A percentile compares a stretch with the other conserved stretches of the same genome.
Evolutionary conservation across 345 rosid genomes (phyloP).

Genomic region (Triadica sebifera): DNA sequence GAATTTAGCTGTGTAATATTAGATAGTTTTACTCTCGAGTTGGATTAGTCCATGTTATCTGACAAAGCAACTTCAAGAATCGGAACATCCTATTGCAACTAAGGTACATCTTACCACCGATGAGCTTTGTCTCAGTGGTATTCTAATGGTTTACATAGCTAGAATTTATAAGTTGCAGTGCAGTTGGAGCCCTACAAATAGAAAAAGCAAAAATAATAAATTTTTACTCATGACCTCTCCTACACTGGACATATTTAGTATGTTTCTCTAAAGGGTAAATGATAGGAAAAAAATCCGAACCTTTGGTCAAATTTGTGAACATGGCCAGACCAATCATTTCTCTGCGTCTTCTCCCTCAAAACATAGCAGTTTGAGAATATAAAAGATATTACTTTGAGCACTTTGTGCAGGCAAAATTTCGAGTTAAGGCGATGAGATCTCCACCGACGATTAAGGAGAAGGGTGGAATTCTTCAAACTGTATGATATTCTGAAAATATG

Average conservation of each 20-base stretch:
- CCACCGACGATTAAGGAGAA: constrained; percentile 20
- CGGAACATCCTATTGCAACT: not conserved
- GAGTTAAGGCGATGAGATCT: constrained; percentile 64
- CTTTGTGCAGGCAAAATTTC: constrained; percentile 57
- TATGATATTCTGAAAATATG: constrained; percentile 24
- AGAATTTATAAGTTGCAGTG: too few relatives aligned
- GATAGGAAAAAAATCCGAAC: not conserved
- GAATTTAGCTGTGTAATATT: not conserved
- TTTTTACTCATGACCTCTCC: too few relatives aligned
- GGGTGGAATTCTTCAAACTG: constrained; percentile 52
- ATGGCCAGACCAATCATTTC: not conserved
- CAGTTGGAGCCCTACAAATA: too few relatives aligned
- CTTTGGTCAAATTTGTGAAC: not conserved
- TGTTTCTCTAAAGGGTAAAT: not conserved
- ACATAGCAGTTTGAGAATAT: not conserved
- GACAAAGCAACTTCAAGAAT: not conserved
- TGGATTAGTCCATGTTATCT: too few relatives aligned
- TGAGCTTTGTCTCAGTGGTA: too few relatives aligned
- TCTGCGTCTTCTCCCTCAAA: not conserved
- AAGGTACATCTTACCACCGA: not conserved
- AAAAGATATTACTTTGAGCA: not conserved
- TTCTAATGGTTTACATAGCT: too few relatives aligned
- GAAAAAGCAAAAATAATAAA: too few relatives aligned
- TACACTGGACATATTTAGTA: too few relatives aligned
- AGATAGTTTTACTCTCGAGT: not conserved